Evolutionary conservation across 2,329 filamentous ascomycete genomes (phyloP), one percentile per base, ranked within the genome.

Genomic region (Aspergillus ochraceoroseus): DNA sequence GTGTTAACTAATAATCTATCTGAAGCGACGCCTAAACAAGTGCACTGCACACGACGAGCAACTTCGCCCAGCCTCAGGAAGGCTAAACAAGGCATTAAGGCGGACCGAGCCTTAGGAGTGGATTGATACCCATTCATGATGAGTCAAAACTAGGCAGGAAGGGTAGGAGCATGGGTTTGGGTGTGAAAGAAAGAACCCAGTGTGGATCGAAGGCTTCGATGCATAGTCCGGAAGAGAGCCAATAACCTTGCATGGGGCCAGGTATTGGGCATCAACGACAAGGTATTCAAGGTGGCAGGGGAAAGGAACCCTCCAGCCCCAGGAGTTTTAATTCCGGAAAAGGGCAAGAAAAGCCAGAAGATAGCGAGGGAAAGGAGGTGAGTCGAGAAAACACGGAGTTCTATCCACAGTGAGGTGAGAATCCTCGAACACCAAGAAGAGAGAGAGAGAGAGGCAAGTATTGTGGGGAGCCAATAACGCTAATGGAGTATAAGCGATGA

Each of bases 211-310:
- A 43, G 20, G 25, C 38, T 28, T 46, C 31, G 23, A 41, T 39
- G 26, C 37, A 33, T 32, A 32, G 37, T 29, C 30, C 30, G 30
- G 18, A 23, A 28, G 43, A 27, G 23, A 37, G 14, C 46, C 39
- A 52, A 47, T 48, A 38, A 38, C 27, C 22, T 19, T 26, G 39
- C 40, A 41, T 23, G 18, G 25, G 34, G 12, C 28, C 33, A 33
- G 36, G 38, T 38, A 54, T 55, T 55, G 53, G 53, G 53, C 53
- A 56, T 50, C 53, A 56, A 54, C 26, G 42, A 48, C 37, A 40
- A 31, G 41, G 38, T 43, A 19, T 43, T 48, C 33, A 30, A 33
- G 47, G 43, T 49, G 43, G 39, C 43, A 47, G 47, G 46, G 41
- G 34, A 36, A 47, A 52, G 47, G 40, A 43, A 41, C 17, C 31